phyloP scores from a whole-genome alignment of 345 rosid genomes.

The Populus ilicifolia region DNA sequence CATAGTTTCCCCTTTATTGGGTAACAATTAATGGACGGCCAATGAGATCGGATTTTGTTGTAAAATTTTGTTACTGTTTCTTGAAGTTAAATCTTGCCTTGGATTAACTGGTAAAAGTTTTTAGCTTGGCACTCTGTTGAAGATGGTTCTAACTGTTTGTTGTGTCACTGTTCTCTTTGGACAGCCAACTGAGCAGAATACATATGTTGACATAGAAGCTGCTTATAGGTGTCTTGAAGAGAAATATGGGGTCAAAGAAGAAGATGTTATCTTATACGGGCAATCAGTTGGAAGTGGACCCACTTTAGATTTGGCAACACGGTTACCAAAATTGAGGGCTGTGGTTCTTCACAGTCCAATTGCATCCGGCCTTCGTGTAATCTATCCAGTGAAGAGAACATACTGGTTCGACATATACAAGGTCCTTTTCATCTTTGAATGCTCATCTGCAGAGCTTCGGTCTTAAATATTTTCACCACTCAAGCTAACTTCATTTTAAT shows the following conservation, averaged over 20 bases:
- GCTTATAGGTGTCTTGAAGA: conserved; percentile 78
- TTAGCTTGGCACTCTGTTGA: background rate
- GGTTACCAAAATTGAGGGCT: conserved; percentile 65
- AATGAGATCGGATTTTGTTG: background rate
- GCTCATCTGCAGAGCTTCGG: background rate
- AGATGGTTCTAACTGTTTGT: conserved; percentile 3
- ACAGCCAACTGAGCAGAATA: conserved; percentile 91
- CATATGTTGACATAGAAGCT: conserved; percentile 80
- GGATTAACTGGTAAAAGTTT: background rate
- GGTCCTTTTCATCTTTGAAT: conserved; percentile 29
- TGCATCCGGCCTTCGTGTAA: conserved; percentile 81
- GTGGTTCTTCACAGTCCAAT: conserved; percentile 97
- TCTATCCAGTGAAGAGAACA: conserved; percentile 85
- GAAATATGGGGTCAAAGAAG: conserved; percentile 71
- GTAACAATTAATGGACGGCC: background rate
- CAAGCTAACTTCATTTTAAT: conserved; percentile 11
- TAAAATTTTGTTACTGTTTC: background rate
- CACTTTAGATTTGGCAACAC: conserved; percentile 74
- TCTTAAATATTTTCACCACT: background rate
- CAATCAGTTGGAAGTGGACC: conserved; percentile 98
- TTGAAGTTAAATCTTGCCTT: background rate
- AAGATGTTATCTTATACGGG: conserved; percentile 82
- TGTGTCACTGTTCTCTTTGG: conserved; percentile 6
- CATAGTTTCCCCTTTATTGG: background rate
- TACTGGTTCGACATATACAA: conserved; percentile 97